phyloP scores from a whole-genome alignment of 768 basidiomycete species.

The Mycena olivaceomarginata region DNA sequence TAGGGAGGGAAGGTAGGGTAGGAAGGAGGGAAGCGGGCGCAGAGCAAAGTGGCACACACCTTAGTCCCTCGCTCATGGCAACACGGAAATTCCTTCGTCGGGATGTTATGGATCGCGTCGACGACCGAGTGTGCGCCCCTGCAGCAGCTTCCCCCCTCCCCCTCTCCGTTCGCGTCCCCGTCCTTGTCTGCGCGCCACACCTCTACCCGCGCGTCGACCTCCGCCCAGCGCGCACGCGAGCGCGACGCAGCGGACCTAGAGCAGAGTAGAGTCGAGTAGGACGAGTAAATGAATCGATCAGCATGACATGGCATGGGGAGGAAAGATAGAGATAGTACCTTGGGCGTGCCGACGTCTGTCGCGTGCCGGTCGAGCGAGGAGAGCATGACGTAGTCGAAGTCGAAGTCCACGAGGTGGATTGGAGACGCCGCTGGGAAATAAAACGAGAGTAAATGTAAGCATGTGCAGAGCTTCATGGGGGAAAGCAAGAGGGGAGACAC shows the following conservation, averaged over 20 bases:
- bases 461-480: too few species aligned
- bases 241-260: slow-evolving; percentile 69
- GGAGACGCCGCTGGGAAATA: background rate
- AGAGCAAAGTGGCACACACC: slow-evolving; percentile 45
- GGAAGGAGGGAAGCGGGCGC: too few species aligned
- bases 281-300: too few species aligned
- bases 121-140: slow-evolving; percentile 96
- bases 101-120: slow-evolving; percentile 98
- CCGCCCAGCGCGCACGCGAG: slow-evolving; percentile 79
- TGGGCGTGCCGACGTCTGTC: slow-evolving; percentile 95
- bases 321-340: slow-evolving; percentile 68
- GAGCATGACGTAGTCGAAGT: slow-evolving; percentile 90
- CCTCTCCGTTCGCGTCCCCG: too few species aligned
- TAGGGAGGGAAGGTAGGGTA: too few species aligned
- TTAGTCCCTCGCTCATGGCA: slow-evolving; percentile 89
- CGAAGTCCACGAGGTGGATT: slow-evolving; percentile 90
- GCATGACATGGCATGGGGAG: too few species aligned
- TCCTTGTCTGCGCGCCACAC: too few species aligned
- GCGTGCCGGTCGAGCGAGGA: slow-evolving; percentile 79
- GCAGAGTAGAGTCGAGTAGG: too few species aligned
- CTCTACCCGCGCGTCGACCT: too few species aligned
- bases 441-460: too few species aligned
- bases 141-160: slow-evolving; percentile 82
- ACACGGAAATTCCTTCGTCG: slow-evolving; percentile 87
- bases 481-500: too few species aligned